These are phyloP conservation scores for Nidularia sp. DNA, from an alignment of 768 basidiomycete genomes.

Conservation along the genomic window DNA sequence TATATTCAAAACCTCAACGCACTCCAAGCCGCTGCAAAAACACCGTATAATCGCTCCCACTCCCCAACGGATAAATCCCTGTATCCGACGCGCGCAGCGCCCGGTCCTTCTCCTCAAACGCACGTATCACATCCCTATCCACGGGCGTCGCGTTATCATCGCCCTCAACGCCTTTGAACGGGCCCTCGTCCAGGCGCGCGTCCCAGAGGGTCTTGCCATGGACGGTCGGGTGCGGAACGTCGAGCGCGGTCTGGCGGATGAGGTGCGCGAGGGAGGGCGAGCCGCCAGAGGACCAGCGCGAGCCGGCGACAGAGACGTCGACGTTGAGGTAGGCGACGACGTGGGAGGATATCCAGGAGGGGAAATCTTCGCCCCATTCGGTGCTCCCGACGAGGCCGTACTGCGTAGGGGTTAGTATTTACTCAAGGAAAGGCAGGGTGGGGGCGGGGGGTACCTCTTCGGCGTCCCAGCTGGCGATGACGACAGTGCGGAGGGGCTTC, in stretches of 20 bases:
- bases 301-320: constrained; percentile 63
- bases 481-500: constrained; percentile 77
- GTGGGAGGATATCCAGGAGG: constrained; percentile 72
- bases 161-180: constrained; percentile 34
- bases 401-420: constrained; percentile 16
- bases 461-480: constrained; percentile 74
- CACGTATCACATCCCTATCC: constrained; percentile 34
- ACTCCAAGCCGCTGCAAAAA: constrained; percentile 77
- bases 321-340: constrained; percentile 88
- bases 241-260: constrained; percentile 60
- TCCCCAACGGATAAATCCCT: constrained; percentile 64
- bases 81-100: constrained; percentile 25
- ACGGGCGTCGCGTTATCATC: constrained; percentile 13
- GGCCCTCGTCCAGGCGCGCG: constrained; percentile 58
- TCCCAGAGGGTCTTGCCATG: constrained; percentile 74
- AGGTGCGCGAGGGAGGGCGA: constrained; percentile 85
- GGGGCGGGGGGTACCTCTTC: constrained; percentile 49
- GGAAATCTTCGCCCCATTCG: constrained; percentile 93
- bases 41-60: constrained; percentile 88
- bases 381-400: constrained; percentile 80
- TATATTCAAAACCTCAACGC: constrained; percentile 5
- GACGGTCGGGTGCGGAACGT: constrained; percentile 71
- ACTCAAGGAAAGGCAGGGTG: neutral
- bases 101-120: constrained; percentile 32
- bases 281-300: constrained; percentile 49